Percentiles rank a stretch among this genome's conserved stretches.
Conservation (phyloP, 106 monocot species). For the Agapanthus africanus region DNA sequence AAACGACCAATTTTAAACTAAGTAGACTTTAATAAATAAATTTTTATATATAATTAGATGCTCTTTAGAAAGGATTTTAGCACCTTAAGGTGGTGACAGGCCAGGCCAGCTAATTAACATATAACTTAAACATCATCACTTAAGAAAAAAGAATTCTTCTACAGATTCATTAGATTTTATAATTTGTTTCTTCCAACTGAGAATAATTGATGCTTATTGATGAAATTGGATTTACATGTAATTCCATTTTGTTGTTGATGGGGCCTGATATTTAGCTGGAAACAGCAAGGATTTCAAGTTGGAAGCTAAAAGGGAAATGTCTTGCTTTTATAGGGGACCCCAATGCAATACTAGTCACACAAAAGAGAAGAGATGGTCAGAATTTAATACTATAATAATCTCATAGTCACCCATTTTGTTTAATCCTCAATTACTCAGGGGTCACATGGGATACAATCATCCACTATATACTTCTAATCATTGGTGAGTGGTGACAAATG, state of each 20-base stretch:
- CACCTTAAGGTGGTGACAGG: constrained; percentile 6
- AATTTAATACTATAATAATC: constrained; percentile 9
- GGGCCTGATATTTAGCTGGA: constrained; percentile 22
- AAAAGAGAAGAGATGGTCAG: constrained; percentile 19
- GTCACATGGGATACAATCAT: constrained; percentile 27
- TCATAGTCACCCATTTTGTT: constrained; percentile 7
- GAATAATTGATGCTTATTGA: constrained; percentile 1
- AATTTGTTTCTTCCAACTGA: not conserved
- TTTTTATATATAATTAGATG: constrained; percentile 4
- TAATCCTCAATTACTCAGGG: constrained; percentile 12
- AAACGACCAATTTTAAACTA: constrained; percentile 1
- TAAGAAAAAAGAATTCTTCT: not conserved
- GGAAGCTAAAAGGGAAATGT: not conserved
- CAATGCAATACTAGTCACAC: constrained; percentile 14
- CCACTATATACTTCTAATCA: constrained; percentile 7
- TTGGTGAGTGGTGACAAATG: constrained; percentile 1
- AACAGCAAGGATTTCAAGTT: constrained; percentile 24
- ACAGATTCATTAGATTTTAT: not conserved
- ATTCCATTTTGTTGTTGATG: constrained; percentile 2
- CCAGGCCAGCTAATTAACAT: constrained; percentile 9
- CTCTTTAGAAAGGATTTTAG: constrained; percentile 8
- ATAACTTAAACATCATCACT: not conserved
- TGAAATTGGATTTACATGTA: not conserved
- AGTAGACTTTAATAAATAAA: not conserved
- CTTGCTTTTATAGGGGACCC: not conserved